A percentile compares a stretch with the other conserved stretches of the same genome.
Evolutionary conservation across 2,329 filamentous ascomycete genomes (phyloP).

Genomic region (Aspergillus hiratsukae): DNA sequence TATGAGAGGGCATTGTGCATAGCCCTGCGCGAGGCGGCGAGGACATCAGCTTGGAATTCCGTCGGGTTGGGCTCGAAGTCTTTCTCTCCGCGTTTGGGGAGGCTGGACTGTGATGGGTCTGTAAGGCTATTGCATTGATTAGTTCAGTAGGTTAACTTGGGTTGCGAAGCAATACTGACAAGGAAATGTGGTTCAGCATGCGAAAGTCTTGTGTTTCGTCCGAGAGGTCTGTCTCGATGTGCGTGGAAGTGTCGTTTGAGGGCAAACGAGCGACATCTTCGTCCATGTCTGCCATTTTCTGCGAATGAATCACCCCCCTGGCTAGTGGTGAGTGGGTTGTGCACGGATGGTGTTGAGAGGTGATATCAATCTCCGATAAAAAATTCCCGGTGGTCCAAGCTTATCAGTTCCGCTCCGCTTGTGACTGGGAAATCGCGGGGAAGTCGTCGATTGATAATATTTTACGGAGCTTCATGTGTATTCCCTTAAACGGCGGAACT

Average conservation of each 20-base stretch:
- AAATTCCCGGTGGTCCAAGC: conserved; percentile 13
- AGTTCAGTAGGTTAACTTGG: no score
- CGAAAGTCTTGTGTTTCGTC: conserved; percentile 87
- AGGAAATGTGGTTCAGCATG: conserved; percentile 58
- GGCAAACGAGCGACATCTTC: conserved; percentile 37
- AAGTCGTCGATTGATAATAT: neutral
- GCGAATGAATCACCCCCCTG: neutral
- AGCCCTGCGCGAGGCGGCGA: conserved; percentile 76
- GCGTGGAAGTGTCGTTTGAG: conserved; percentile 26
- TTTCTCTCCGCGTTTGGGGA: conserved; percentile 90
- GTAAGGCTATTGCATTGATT: conserved; percentile 23
- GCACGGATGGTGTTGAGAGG: neutral
- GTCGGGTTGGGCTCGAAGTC: conserved; percentile 96
- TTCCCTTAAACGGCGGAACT: conserved; percentile 1
- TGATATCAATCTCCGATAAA: conserved; percentile 9
- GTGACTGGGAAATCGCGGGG: conserved; percentile 1
- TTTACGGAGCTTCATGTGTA: neutral
- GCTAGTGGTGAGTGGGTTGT: neutral
- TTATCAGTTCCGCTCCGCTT: conserved; percentile 6
- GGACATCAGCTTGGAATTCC: conserved; percentile 67
- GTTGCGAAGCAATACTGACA: conserved; percentile 31
- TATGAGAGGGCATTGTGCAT: conserved; percentile 84
- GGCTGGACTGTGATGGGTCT: conserved; percentile 39
- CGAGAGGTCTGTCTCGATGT: conserved; percentile 59
- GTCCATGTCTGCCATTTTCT: conserved; percentile 41